Conservation (phyloP, 2,329 filamentous ascomycete species). For the Neonectria hederae region DNA sequence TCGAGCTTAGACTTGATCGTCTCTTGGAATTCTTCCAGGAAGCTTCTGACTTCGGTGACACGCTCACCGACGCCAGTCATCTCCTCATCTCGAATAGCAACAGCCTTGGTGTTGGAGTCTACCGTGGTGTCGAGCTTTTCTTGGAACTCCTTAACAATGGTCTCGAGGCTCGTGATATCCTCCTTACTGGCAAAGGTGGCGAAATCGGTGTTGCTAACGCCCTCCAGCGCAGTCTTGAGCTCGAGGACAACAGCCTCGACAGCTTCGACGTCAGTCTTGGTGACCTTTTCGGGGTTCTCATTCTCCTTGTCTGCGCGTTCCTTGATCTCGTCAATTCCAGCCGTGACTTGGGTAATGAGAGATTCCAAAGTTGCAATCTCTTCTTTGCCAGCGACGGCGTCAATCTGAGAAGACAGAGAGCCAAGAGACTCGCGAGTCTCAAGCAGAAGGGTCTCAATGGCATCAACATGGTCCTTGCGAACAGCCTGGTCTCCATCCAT, state of each 20-base stretch:
- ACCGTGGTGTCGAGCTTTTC: slow-evolving; percentile 74
- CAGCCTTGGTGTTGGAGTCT: slow-evolving; percentile 78
- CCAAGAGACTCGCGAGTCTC: slow-evolving; percentile 80
- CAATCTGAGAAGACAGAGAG: slow-evolving; percentile 72
- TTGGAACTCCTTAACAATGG: slow-evolving; percentile 76
- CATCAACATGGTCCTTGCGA: slow-evolving; percentile 71
- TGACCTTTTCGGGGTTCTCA: slow-evolving; percentile 71
- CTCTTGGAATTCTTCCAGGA: slow-evolving; percentile 81
- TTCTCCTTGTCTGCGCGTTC: slow-evolving; percentile 62
- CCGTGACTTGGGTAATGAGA: slow-evolving; percentile 80
- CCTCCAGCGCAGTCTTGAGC: slow-evolving; percentile 80
- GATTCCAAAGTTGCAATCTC: slow-evolving; percentile 81
- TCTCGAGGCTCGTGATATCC: slow-evolving; percentile 72
- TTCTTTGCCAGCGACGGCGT: slow-evolving; percentile 77
- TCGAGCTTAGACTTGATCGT: slow-evolving; percentile 80
- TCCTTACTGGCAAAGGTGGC: slow-evolving; percentile 78
- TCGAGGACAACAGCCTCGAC: slow-evolving; percentile 86
- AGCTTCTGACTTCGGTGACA: slow-evolving; percentile 79
- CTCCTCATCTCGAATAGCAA: slow-evolving; percentile 86
- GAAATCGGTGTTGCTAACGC: slow-evolving; percentile 74
- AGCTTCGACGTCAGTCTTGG: slow-evolving; percentile 83
- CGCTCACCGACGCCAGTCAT: slow-evolving; percentile 81
- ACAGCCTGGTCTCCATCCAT: slow-evolving; percentile 78
- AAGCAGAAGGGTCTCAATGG: slow-evolving; percentile 71
- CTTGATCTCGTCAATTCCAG: slow-evolving; percentile 79